Base-by-base conservation (phyloP, 805 yeast genomes). In the Naumovozyma baii region DNA sequence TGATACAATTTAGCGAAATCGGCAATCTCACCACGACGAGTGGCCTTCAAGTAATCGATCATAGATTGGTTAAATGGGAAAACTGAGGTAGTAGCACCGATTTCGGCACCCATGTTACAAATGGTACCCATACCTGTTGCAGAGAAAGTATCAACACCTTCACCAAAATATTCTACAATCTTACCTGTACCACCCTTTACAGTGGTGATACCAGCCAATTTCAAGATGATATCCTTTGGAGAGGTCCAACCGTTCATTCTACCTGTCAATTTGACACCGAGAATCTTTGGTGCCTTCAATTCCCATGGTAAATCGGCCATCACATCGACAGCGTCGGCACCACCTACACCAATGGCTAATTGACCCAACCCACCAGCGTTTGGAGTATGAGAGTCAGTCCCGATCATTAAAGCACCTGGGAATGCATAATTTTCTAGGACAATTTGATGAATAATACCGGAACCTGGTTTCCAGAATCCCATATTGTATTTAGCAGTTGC, bases 111-210 rank as follows among this genome's bases (percentile, higher is more conserved):
- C 97, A 88, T 88, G 69, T 88, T 88, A 76, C 97, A 88, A 69
- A 88, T 88, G 55, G 97, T 88, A 63, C 94, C 97, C 97, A 88
- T 88, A 76, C 97, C 97, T 38, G 97, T 90, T 68, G 95, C 86
- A 37, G 95, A 83, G 66, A 88, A 80, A 43, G 90, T 74, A 57
- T 82, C 76, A 41, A 88, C 88, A 74, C 97, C 97, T 40, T 80
- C 87, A 65, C 97, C 97, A 59, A 81, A 88, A 73, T 88, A 88
- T 72, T 88, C 97, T 50, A 90, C 94, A 61, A 88, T 87, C 62
- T 78, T 78, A 66, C 97, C 97, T 41, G 97, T 88, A 69, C 97
- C 97, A 71, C 97, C 97, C 74, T 86, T 83, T 59, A 88, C 97
- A 47, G 96, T 88, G 51, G 90, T 76, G 57, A 83, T 72, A 67